Evolutionary conservation across 768 basidiomycete species (phyloP).

Genomic region (Candolleomyces eurysporus): DNA sequence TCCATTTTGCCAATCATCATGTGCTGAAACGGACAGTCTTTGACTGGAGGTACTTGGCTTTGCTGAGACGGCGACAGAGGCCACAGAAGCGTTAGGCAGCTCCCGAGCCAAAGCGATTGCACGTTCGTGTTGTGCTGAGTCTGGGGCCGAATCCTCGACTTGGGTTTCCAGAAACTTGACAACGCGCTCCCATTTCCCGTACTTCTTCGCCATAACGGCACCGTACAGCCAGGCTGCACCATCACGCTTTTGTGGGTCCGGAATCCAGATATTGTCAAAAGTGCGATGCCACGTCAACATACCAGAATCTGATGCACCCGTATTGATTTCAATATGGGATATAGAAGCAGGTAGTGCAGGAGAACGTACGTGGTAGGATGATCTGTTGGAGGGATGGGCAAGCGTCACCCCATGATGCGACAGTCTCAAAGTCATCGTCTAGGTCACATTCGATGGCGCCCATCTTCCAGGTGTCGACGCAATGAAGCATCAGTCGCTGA

Average conservation of each 20-base stretch:
- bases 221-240: constrained; percentile 5
- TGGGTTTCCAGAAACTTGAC: background rate
- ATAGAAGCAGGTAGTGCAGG: background rate
- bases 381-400: constrained; percentile 36
- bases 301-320: constrained; percentile 18
- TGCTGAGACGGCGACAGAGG: background rate
- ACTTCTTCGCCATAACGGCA: constrained; percentile 1
- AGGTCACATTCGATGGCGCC: constrained; percentile 24
- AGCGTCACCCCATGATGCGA: constrained; percentile 34
- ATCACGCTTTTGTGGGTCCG: background rate
- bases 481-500: constrained; percentile 28
- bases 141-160: background rate
- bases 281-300: constrained; percentile 23
- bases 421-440: constrained; percentile 34
- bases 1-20: too few relatives aligned
- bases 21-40: too few relatives aligned
- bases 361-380: constrained; percentile 32
- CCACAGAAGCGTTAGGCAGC: background rate
- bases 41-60: too few relatives aligned
- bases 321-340: background rate
- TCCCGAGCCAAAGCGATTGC: background rate
- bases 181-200: constrained; percentile 1
- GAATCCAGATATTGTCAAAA: constrained; percentile 12
- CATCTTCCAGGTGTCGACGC: constrained; percentile 31
- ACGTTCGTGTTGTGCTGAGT: background rate